These are phyloP conservation scores for Populus alba DNA, from an alignment of 345 rosid genomes.

Conservation along the genomic window DNA sequence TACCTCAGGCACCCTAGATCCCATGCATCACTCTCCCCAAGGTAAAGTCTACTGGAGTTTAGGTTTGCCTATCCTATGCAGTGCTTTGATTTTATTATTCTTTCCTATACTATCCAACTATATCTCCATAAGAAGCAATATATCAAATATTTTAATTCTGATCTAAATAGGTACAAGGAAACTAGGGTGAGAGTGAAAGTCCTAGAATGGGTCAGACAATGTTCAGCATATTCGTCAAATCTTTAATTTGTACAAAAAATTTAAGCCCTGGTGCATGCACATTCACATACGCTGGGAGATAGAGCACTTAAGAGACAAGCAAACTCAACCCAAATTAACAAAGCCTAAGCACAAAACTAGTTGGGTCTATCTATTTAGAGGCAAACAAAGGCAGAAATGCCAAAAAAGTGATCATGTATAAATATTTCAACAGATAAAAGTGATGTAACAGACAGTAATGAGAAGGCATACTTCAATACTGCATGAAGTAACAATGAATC, in stretches of 20 bases:
- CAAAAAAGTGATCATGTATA: background rate
- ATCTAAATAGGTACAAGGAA: background rate
- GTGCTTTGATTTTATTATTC: background rate
- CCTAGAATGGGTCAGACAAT: background rate
- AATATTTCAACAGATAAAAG: background rate
- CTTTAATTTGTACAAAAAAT: background rate
- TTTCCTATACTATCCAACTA: background rate
- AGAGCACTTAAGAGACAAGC: background rate
- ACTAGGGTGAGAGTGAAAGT: background rate
- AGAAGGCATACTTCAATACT: slow-evolving; percentile 65
- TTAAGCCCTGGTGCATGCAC: background rate
- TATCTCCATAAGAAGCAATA: background rate
- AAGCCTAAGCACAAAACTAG: background rate
- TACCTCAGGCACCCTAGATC: background rate
- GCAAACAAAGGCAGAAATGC: background rate
- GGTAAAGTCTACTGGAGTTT: background rate
- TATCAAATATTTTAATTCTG: background rate
- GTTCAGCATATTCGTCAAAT: background rate
- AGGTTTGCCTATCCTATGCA: background rate
- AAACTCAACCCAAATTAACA: background rate
- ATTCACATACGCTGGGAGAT: background rate
- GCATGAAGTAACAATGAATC: slow-evolving; percentile 73
- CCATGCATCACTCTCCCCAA: background rate
- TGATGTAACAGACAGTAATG: background rate
- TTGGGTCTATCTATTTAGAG: background rate